These are phyloP conservation scores for Podospora fimiseda DNA, from an alignment of 495 filamentous ascomycete species.

Conservation along the genomic window DNA sequence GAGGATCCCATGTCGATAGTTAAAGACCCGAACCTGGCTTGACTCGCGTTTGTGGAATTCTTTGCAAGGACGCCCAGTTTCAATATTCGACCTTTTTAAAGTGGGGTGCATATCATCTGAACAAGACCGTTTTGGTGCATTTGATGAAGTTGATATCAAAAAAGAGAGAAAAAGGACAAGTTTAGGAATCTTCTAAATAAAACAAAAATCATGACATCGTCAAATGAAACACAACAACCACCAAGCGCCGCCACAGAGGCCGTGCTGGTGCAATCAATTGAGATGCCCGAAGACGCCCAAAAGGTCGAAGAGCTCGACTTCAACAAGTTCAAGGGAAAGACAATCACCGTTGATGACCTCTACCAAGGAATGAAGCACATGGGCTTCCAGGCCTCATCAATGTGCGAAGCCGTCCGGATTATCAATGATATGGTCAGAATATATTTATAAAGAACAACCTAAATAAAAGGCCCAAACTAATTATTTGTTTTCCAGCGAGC, in stretches of 20 bases:
- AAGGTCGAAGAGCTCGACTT: conserved; percentile 86
- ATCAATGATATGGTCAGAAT: conserved; percentile 86
- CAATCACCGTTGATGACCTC: conserved; percentile 79
- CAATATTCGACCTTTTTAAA: neutral
- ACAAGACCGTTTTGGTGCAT: no score
- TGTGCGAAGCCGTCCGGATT: conserved; percentile 77
- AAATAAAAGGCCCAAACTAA: neutral
- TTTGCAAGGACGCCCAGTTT: neutral
- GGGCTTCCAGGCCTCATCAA: conserved; percentile 87
- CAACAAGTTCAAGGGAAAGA: conserved; percentile 62
- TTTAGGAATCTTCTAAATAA: no score
- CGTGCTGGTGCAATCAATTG: conserved; percentile 81
- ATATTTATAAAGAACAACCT: neutral
- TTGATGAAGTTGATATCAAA: neutral
- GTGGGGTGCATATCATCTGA: neutral
- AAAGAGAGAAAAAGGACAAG: neutral
- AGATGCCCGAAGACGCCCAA: conserved; percentile 65
- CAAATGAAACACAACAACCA: conserved; percentile 25
- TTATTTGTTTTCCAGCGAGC: conserved; percentile 49
- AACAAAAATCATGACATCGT: neutral
- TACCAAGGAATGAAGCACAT: conserved; percentile 74
- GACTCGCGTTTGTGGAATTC: neutral
- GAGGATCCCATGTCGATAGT: neutral
- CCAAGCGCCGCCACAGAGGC: conserved; percentile 70
- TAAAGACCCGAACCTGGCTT: neutral